Base-by-base conservation (phyloP, 805 yeast species). In the Spathaspora gorwiae region DNA sequence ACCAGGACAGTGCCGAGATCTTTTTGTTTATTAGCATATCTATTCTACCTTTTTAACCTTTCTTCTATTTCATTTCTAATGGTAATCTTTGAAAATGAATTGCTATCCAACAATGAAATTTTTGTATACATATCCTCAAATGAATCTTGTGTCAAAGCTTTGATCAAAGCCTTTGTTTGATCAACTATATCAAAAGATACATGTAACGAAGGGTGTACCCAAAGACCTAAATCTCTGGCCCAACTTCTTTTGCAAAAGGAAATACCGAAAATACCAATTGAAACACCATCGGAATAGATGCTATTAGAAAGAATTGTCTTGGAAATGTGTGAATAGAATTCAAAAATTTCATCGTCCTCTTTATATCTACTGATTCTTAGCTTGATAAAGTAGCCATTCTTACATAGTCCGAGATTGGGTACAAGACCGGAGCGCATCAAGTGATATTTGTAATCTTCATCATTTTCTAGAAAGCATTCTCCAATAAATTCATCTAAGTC, bases 121-220 rank as follows among this genome's bases (percentile, higher is more conserved):
- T 29, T 29, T 29, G 32, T 29, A 29, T 9, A 29, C 12, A 29
- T 29, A 29, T 29, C 32, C 12, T 29, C 32, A 29, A 29, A 29
- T 9, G 9, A 9, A 29, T 29, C 9, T 29, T 29, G 9, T 9
- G 32, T 29, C 32, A 29, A 29, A 29, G 9, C 32, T 9, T 9
- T 11, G 12, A 29, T 11, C 32, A 29, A 29, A 9, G 12, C 12
- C 12, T 29, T 29, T 9, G 32, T 29, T 37, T 44, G 47, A 14
- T 36, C 10, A 10, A 31, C 33, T 7, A 44, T 44, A 32, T 40
- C 47, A 35, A 44, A 44, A 32, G 47, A 44, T 43, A 39, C 39
- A 15, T 44, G 39, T 14, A 44, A 39, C 26, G 39, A 14, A 6
- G 47, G 47, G 33, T 44, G 43, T 24, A 44, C 39, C 47, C 47